Percentiles rank a stretch among this genome's conserved stretches.
These are phyloP conservation scores for Sporothrix mexicana DNA, from an alignment of 2,329 filamentous ascomycete genomes.

Conservation along the genomic window DNA sequence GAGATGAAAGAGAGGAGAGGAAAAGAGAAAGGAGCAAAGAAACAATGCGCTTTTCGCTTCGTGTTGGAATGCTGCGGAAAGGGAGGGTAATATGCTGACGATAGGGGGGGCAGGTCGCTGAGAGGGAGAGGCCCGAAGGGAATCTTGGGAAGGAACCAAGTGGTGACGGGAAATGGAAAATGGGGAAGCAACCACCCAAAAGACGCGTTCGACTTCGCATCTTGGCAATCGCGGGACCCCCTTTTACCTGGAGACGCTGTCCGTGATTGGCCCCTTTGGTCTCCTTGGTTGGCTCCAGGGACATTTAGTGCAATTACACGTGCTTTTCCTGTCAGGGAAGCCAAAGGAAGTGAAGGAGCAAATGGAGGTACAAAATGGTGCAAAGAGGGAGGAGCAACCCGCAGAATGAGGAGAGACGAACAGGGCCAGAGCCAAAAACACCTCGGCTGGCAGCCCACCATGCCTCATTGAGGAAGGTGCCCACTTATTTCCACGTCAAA, in stretches of 20 bases:
- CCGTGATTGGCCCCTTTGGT: not conserved
- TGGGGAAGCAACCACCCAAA: slow-evolving; percentile 12
- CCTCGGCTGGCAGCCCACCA: slow-evolving; percentile 31
- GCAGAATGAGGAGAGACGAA: slow-evolving; percentile 10
- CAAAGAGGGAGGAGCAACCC: slow-evolving; percentile 5
- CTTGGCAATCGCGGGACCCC: not conserved
- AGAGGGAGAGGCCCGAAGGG: slow-evolving; percentile 5
- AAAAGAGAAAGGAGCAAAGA: not conserved
- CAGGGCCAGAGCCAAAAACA: slow-evolving; percentile 1
- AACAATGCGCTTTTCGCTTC: slow-evolving; percentile 22
- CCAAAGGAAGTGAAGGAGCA: not conserved
- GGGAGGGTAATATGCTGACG: slow-evolving; percentile 18
- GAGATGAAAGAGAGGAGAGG: not conserved
- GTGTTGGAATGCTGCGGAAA: slow-evolving; percentile 22
- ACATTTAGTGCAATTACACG: slow-evolving; percentile 30
- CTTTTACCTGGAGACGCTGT: not conserved
- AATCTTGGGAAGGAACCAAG: not conserved
- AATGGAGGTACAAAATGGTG: not conserved
- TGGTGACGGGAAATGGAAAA: slow-evolving; percentile 8
- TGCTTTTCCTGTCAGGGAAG: slow-evolving; percentile 23
- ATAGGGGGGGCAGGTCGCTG: not conserved
- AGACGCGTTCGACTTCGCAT: slow-evolving; percentile 20
- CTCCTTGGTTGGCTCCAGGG: not conserved
- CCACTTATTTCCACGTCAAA: slow-evolving; percentile 26
- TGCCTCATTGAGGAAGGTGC: not conserved